Evolutionary conservation across 805 yeast species (phyloP), one percentile per base, ranked within the genome.

Genomic region (Starmerella kuoi): DNA sequence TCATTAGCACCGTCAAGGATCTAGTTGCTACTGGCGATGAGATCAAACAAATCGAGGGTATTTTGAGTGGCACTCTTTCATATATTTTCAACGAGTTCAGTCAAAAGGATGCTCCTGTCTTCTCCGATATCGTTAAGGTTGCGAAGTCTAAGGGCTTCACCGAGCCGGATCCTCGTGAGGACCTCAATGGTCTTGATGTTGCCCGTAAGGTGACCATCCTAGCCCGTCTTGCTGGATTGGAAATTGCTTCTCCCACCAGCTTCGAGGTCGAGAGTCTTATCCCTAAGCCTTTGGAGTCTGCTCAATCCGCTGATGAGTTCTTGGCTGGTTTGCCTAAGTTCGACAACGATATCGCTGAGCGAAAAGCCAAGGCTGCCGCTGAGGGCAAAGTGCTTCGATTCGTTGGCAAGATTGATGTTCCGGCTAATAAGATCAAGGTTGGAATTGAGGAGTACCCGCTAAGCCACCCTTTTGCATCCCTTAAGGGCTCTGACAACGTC

Each of bases 91-190:
- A 91, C 65, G 87, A 82, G 59, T 91, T 77, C 63, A 84, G 95
- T 32, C 74, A 93, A 36, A 31, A 34, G 7, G 67, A 72, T 37
- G 68, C 72, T 38, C 72, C 75, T 46, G 82, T 80, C 60, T 91
- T 87, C 62, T 85, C 96, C 21, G 94, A 86, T 42, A 78, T 91
- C 38, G 97, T 91, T 45, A 69, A 73, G 49, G 76, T 77, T 37
- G 98, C 99, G 40, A 88, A 88, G 66, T 65, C 77, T 40, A 69
- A 85, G 51, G 99, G 99, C 39, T 91, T 85, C 73, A 88, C 96
- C 32, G 98, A 91, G 66, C 99, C 99, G 38, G 99, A 91, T 63
- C 98, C 99, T 63, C 79, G 99, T 66, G 99, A 91, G 62, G 99
- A 91, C 61, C 74, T 91, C 63, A 91, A 88, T 63, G 99, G 99